Percentiles rank a stretch among this genome's conserved stretches.
Conservation (phyloP, 2,329 filamentous ascomycete species). For the Helminthosporium solani region DNA sequence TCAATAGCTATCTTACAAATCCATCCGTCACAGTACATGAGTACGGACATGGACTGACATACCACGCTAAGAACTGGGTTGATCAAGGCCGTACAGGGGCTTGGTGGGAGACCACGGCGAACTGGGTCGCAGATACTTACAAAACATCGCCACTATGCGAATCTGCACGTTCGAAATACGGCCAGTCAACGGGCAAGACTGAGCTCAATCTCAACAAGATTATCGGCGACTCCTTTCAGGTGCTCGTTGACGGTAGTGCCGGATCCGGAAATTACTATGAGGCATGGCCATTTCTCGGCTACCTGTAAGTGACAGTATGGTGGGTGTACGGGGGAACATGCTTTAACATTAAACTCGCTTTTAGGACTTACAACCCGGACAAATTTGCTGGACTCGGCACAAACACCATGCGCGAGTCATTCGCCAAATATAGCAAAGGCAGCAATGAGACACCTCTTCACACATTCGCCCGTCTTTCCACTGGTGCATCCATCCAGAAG, state of each 20-base stretch:
- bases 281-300: constrained; percentile 54
- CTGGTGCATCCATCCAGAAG: constrained; percentile 34
- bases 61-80: constrained; percentile 41
- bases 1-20: constrained; percentile 42
- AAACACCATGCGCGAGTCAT: constrained; percentile 23
- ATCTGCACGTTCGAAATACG: constrained; percentile 37
- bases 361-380: constrained; percentile 51
- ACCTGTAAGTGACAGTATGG: constrained; percentile 30
- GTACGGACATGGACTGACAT: constrained; percentile 53
- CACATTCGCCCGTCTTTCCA: constrained; percentile 46
- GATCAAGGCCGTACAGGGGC: constrained; percentile 49
- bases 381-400: constrained; percentile 32
- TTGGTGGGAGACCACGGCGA: constrained; percentile 56
- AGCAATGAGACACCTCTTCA: constrained; percentile 56
- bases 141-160: constrained; percentile 49
- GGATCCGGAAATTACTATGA: constrained; percentile 53
- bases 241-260: constrained; percentile 50
- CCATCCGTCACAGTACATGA: constrained; percentile 52
- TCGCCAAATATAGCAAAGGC: constrained; percentile 46
- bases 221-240: constrained; percentile 51
- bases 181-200: constrained; percentile 42
- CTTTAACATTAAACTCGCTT: too few species aligned
- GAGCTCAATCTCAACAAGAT: constrained; percentile 49
- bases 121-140: constrained; percentile 54
- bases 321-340: too few species aligned